Evolutionary conservation across 2,329 filamentous ascomycete genomes (phyloP), one percentile per base, ranked within the genome.

Genomic region (Aspergillus phoenicis): DNA sequence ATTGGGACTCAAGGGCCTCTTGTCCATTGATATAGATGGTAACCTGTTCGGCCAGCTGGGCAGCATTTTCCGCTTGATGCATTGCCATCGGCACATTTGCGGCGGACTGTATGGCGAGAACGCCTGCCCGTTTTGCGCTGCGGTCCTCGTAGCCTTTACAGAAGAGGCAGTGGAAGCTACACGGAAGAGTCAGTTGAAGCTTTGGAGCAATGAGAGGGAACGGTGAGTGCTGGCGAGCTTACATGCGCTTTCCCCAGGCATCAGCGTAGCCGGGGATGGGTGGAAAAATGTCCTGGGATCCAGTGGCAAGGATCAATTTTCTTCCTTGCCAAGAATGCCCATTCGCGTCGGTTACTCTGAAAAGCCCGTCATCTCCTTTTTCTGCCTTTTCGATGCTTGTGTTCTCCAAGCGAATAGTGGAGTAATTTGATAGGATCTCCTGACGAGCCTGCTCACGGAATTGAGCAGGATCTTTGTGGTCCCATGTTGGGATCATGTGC

Each of bases 111-210:
- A 75, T 73, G 1, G 79, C 81, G 2, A 87, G 75, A 4, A 86
- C 70, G 1, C 83, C 84, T 0, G 78, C 78, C 0, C 80, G 80
- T 0, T 73, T 64, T 1, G 72, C 70, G 1, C 81, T 83, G 13
- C 81, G 77, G 55, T 87, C 82, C 64, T 88, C 85, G 67, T 80
- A 87, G 4, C 86, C 85, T 64, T 87, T 80, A 70, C 84, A 88
- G 64, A 87, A 88, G 63, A 87, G 78, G 63, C 85, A 88, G 66
- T 87, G 84, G 62, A 84, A 87, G 41, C 80, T 82, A 38, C 5
- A 24, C 11, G 10, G 3, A 8, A 45, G 11, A 36, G 28, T 51
- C 26, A 47, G 22, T 28, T 48, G 24, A 26, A 26, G 24, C 24
- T 26, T 26, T 6, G 24, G 24, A 26, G 24, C 24, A 26, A 26